A percentile compares a stretch with the other conserved stretches of the same genome.
phyloP scores from a whole-genome alignment of 169 alveolate genomes.

The Ichthyophthirius multifiliis region DNA sequence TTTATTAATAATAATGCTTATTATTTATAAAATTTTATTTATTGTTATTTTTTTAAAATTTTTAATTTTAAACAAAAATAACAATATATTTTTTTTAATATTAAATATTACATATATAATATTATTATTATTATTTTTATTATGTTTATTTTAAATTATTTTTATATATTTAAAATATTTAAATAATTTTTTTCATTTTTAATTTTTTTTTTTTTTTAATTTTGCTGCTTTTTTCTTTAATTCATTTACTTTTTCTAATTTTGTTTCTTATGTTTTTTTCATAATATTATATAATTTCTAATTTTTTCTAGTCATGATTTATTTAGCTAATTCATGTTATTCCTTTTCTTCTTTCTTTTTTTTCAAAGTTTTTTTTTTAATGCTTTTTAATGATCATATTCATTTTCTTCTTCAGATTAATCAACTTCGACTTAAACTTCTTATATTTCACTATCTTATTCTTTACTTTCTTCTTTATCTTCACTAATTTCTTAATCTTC shows the following conservation, averaged over 20 bases:
- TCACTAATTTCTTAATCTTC: neutral
- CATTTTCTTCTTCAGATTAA: slow-evolving; percentile 35
- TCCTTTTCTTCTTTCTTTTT: slow-evolving; percentile 63
- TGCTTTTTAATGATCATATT: slow-evolving; percentile 27
- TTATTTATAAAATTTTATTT: too few relatives aligned
- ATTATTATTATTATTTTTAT: too few relatives aligned
- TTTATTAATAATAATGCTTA: too few relatives aligned
- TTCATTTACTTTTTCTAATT: slow-evolving; percentile 49
- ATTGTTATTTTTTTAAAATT: too few relatives aligned
- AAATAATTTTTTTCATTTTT: neutral
- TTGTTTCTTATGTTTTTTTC: slow-evolving; percentile 54
- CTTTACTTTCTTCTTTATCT: slow-evolving; percentile 26
- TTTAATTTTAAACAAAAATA: too few relatives aligned
- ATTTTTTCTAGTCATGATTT: slow-evolving; percentile 77
- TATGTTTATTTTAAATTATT: too few relatives aligned
- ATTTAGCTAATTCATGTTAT: slow-evolving; percentile 75
- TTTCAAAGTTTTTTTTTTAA: slow-evolving; percentile 28
- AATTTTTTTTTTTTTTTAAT: neutral
- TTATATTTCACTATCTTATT: slow-evolving; percentile 35
- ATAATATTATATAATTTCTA: slow-evolving; percentile 65
- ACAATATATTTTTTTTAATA: too few relatives aligned
- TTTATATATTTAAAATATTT: too few relatives aligned
- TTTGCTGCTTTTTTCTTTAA: slow-evolving; percentile 42
- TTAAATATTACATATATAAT: too few relatives aligned
- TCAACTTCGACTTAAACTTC: slow-evolving; percentile 37